phyloP scores from a whole-genome alignment of 2,329 filamentous ascomycete genomes.

The Phaeoacremonium minimum region DNA sequence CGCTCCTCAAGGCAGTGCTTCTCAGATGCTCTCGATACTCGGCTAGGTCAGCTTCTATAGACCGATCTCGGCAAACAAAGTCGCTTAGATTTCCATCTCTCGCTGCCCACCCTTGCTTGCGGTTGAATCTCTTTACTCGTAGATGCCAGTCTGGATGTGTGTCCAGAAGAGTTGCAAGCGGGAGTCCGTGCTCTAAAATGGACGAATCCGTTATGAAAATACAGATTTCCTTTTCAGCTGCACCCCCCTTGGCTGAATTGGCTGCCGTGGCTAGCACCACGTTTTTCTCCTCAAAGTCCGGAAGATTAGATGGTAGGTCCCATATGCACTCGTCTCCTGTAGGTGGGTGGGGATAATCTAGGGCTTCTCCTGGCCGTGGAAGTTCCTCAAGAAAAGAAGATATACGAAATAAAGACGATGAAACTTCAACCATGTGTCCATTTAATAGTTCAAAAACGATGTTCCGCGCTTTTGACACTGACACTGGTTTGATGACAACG shows the following conservation, averaged over 20 bases:
- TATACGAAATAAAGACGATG: conserved; percentile 1
- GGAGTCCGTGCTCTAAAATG: neutral
- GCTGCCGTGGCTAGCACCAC: neutral
- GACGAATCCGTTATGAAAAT: conserved; percentile 1
- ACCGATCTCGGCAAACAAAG: conserved; percentile 1
- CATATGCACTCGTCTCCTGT: conserved; percentile 1
- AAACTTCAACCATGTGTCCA: conserved; percentile 1
- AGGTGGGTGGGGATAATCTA: neutral
- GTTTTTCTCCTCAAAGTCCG: conserved; percentile 1
- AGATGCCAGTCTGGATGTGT: conserved; percentile 1
- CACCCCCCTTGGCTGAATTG: neutral
- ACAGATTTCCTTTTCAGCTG: neutral
- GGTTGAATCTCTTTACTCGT: conserved; percentile 1
- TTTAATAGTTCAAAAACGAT: conserved; percentile 2
- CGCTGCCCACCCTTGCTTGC: conserved; percentile 1
- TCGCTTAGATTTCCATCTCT: conserved; percentile 1
- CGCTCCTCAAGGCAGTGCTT: neutral
- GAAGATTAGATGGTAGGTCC: neutral
- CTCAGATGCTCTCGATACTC: conserved; percentile 1
- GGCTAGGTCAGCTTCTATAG: neutral
- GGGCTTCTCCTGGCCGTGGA: neutral
- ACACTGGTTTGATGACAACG: neutral
- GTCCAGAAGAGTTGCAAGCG: conserved; percentile 1
- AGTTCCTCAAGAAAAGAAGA: conserved; percentile 1
- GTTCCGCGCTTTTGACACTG: neutral